A percentile compares a stretch with the other conserved stretches of the same genome.
Evolutionary conservation across 1,284 basidiomycete species (phyloP).

Genomic region (Schizophyllum amplum): DNA sequence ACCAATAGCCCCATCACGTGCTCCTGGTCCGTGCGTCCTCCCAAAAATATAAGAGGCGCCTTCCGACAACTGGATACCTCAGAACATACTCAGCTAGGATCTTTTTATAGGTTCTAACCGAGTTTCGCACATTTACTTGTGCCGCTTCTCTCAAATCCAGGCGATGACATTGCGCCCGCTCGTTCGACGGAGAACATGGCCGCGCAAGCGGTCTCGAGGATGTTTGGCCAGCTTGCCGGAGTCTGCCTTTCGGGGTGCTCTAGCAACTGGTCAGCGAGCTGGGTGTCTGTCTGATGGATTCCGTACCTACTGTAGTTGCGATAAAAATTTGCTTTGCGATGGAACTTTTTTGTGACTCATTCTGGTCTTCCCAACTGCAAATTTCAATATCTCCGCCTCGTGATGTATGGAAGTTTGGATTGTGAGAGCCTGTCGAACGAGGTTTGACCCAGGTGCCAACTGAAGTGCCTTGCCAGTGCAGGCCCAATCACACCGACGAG

Average conservation of each 20-base stretch:
- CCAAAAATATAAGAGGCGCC: neutral
- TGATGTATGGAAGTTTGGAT: too few relatives aligned
- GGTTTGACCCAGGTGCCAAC: too few relatives aligned
- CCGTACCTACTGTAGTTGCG: neutral
- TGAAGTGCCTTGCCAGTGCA: too few relatives aligned
- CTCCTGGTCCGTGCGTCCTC: neutral
- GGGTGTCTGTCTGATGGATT: conserved; percentile 8
- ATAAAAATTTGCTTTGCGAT: neutral
- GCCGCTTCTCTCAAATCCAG: conserved; percentile 2
- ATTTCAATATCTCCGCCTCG: neutral
- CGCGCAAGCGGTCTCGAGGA: conserved; percentile 1
- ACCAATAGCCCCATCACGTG: neutral
- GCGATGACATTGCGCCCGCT: conserved; percentile 4
- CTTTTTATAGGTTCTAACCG: conserved; percentile 1
- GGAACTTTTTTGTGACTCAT: neutral
- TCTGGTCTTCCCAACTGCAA: neutral
- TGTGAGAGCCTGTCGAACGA: too few relatives aligned
- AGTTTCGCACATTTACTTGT: neutral
- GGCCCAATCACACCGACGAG: too few relatives aligned
- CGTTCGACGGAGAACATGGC: conserved; percentile 6
- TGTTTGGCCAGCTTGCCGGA: conserved; percentile 1
- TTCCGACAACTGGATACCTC: neutral
- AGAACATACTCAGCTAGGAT: conserved; percentile 1
- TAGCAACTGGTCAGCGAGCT: neutral
- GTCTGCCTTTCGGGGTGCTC: neutral